These are phyloP conservation scores for Kwoniella pini DNA, from an alignment of 768 basidiomycete genomes.

Conservation along the genomic window DNA sequence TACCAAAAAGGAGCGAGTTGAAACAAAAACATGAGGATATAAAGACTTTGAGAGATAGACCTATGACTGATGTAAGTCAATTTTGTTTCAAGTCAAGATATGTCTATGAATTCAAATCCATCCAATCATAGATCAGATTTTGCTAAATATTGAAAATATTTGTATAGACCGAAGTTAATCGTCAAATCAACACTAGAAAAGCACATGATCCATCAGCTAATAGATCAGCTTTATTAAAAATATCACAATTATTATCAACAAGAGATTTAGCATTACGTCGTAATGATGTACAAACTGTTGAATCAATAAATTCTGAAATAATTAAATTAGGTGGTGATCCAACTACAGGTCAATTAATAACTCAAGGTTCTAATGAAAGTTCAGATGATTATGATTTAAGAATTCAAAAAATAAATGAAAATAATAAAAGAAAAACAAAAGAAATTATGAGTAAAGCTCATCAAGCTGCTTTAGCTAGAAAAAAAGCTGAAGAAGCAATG, in stretches of 20 bases:
- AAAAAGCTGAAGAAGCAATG: constrained; percentile 73
- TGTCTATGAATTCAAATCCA: neutral
- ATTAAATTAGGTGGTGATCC: constrained; percentile 59
- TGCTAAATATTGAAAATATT: constrained; percentile 9
- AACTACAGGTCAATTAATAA: constrained; percentile 32
- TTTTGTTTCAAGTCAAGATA: too few relatives aligned
- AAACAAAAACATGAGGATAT: constrained; percentile 66
- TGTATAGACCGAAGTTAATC: constrained; percentile 79
- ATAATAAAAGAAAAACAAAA: constrained; percentile 79
- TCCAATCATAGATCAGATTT: neutral
- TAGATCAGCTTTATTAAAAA: constrained; percentile 36
- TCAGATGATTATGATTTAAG: constrained; percentile 57
- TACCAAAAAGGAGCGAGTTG: constrained; percentile 69
- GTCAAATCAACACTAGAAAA: constrained; percentile 64
- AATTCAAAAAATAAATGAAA: constrained; percentile 80
- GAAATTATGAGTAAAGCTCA: constrained; percentile 58
- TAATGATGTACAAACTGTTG: constrained; percentile 67
- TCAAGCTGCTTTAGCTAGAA: constrained; percentile 59
- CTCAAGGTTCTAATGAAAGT: constrained; percentile 33
- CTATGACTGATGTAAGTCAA: constrained; percentile 73
- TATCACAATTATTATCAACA: constrained; percentile 62
- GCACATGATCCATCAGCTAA: constrained; percentile 34
- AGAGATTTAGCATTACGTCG: constrained; percentile 74
- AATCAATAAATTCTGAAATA: constrained; percentile 66
- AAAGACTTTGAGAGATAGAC: constrained; percentile 62